phyloP scores from a whole-genome alignment of 345 rosid genomes.

The Arabidopsis arenosa region DNA sequence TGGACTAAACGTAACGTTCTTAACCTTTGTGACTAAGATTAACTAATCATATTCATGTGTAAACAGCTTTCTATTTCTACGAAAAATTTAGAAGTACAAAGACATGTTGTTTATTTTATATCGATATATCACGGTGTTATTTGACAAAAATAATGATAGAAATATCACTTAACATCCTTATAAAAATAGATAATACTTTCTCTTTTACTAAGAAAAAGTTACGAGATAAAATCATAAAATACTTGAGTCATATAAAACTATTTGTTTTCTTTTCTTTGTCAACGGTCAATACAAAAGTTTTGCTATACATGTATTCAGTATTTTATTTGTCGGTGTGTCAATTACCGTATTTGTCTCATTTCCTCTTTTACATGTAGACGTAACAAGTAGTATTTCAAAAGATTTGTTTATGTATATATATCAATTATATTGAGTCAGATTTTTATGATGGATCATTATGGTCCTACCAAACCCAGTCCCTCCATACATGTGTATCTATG shows the following conservation, averaged over 20 bases:
- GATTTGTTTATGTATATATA: not conserved
- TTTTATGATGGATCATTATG: conserved; percentile 13
- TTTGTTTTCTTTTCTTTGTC: too few species aligned
- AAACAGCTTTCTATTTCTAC: not conserved
- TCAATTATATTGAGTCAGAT: conserved; percentile 3
- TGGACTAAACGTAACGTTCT: too few species aligned
- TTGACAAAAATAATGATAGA: not conserved
- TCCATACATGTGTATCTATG: conserved; percentile 8
- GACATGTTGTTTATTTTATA: not conserved
- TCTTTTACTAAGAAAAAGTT: too few species aligned
- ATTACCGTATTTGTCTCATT: not conserved
- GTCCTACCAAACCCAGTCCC: conserved; percentile 14
- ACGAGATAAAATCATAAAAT: not conserved
- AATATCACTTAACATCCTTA: not conserved
- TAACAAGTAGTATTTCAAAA: not conserved
- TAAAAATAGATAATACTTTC: too few species aligned
- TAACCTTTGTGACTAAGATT: not conserved
- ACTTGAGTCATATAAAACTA: too few species aligned
- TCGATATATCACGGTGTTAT: not conserved
- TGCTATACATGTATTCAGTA: not conserved
- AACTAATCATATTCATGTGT: too few species aligned
- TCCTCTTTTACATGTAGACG: not conserved
- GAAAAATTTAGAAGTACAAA: too few species aligned
- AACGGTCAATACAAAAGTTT: not conserved
- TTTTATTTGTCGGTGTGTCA: not conserved